phyloP scores from a whole-genome alignment of 1,139 yeast species.

The Saccharomyces pastorianus region DNA sequence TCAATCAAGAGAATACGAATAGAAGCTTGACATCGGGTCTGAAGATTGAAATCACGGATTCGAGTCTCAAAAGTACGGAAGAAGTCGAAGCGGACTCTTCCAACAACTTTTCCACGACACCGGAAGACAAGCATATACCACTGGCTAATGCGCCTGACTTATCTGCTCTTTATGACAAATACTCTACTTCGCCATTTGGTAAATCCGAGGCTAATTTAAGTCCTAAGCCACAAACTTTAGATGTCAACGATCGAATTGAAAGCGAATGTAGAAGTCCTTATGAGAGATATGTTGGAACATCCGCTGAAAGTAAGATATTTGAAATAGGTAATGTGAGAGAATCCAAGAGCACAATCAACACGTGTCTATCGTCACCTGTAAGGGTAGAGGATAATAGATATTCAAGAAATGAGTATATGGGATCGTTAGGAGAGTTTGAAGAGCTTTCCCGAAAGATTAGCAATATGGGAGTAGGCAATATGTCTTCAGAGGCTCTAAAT shows the following conservation, averaged over 20 bases:
- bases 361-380: conserved; percentile 7
- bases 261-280: conserved; percentile 17
- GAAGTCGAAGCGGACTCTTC: background rate
- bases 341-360: conserved; percentile 16
- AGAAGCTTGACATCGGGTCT: background rate
- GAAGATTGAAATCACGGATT: background rate
- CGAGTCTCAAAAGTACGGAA: background rate
- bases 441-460: conserved; percentile 14
- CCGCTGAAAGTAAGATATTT: conserved; percentile 15
- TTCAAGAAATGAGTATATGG: conserved; percentile 1
- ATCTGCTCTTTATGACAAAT: conserved; percentile 15
- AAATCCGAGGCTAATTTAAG: conserved; percentile 1
- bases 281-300: conserved; percentile 24
- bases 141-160: conserved; percentile 5
- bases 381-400: conserved; percentile 5
- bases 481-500: background rate
- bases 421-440: conserved; percentile 5
- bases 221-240: background rate
- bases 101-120: background rate
- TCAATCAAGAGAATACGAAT: background rate
- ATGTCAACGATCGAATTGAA: conserved; percentile 2
- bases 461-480: conserved; percentile 11
- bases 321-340: conserved; percentile 22
- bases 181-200: conserved; percentile 14
- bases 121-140: background rate